Evolutionary conservation across 1,139 yeast species (phyloP), one percentile per base, ranked within the genome.

Genomic region (Kluyveromyces sp.): DNA sequence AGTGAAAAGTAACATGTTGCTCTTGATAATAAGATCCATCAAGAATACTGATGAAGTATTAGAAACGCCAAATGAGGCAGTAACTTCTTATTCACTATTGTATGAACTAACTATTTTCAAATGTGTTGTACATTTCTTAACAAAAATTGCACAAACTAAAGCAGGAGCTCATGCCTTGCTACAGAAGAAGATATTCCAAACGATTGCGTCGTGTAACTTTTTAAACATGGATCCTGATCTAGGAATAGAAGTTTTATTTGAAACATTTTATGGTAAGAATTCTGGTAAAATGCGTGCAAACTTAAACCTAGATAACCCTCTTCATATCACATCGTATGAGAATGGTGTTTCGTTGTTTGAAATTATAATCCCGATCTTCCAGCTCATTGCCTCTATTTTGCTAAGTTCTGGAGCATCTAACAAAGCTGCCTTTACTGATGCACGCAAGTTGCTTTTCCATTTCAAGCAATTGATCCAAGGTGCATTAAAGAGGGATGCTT

Each of bases 371-470:
- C 95, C 96, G 0, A 71, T 83, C 3, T 84, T 88, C 66, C 95
- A 87, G 56, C 69, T 88, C 45, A 71, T 87, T 1, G 66, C 81
- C 8, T 81, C 95, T 0, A 71, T 86, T 4, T 68, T 84, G 7
- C 68, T 88, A 27, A 78, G 95, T 2, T 78, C 86, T 74, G 96
- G 96, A 0, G 82, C 92, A 3, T 81, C 82, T 45, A 87, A 88
- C 61, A 75, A 73, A 50, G 75, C 78, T 1, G 81, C 83, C n/a
- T 71, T 80, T 25, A 62, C 66, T 3, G 81, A 78, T 55, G 81
- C 81, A 0, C 71, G 69, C 48, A 71, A 67, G 5, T 65, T 89
- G 43, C 61, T 87, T 58, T 60, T 63, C 4, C 76, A 75, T 43
- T 81, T 80, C 59, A 72, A 75, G 45, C 75, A 73, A 44, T 66